Evolutionary conservation across 1,284 basidiomycete species (phyloP), one percentile per base, ranked within the genome.

Genomic region (Ceratobasidium sp.): DNA sequence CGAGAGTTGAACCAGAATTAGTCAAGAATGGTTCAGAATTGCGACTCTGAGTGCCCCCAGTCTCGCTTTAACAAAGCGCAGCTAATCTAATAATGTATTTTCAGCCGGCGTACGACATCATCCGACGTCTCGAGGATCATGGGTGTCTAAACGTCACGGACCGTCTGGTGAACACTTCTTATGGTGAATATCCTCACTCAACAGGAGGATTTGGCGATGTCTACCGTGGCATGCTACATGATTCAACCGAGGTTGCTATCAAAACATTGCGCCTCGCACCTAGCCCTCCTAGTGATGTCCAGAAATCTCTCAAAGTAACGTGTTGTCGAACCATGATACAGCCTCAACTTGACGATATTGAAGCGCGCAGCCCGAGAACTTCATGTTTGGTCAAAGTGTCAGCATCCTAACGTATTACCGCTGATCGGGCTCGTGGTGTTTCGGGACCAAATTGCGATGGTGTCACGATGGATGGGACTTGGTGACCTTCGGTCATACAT

Each of bases 361-460:
- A 33, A 67, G 65, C 23, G 50, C 48, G 65, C 65, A 28, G 65
- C 65, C 28, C 65, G 20, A 20, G 65, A 67, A 46, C 65, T 67
- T 3, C 17, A 67, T 28, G 23, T 44, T 12, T 67, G 65, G 65
- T 50, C 44, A 15, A 48, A 50, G 17, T 67, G 65, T 17, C n/a
- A 67, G 10, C 65, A 67, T 17, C 65, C 65, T n/a, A 67, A 67
- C 44, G 44, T 67, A 23, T 23, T 67, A 4, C 44, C 44, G 28
- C 46, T 67, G 20, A 38, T 33, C 33, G 33, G 33, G 4, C 33
- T 33, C 33, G 33, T 4, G 33, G 33, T 33, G 33, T 33, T 33
- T 33, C 33, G 33, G 33, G 33, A 33, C 33, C 33, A 33, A 33
- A 33, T 33, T 33, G 33, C 33, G 33, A 33, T 33, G 33, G 44